Conservation (phyloP, 805 yeast genomes). For the Kluyveromyces dobzhanskii region DNA sequence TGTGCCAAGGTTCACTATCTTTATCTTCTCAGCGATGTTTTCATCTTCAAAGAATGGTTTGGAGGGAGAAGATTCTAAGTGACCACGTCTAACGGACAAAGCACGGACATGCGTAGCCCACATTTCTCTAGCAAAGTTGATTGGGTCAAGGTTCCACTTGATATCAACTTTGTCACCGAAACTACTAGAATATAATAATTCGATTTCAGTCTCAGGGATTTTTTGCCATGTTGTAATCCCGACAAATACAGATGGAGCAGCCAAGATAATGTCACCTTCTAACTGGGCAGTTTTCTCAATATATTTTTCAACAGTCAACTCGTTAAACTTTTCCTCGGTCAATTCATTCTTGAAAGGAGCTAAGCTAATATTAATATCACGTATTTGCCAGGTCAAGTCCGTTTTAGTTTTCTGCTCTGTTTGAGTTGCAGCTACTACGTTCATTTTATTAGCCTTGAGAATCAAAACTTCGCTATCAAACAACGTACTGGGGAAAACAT, state of each 20-base stretch:
- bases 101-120: conserved; percentile 79
- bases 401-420: conserved; percentile 37
- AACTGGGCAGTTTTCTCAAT: conserved; percentile 48
- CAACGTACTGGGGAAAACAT: conserved; percentile 76
- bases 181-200: conserved; percentile 58
- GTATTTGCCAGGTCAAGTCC: conserved; percentile 49
- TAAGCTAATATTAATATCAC: conserved; percentile 58
- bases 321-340: conserved; percentile 39
- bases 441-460: conserved; percentile 44
- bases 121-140: conserved; percentile 87
- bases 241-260: conserved; percentile 67
- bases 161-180: conserved; percentile 89
- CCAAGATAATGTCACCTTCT: conserved; percentile 71
- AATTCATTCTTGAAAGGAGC: conserved; percentile 47
- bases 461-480: conserved; percentile 70
- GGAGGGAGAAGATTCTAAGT: conserved; percentile 20
- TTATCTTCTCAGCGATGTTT: conserved; percentile 34
- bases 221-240: conserved; percentile 70
- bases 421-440: conserved; percentile 40
- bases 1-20: conserved; percentile 33
- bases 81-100: conserved; percentile 49
- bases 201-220: conserved; percentile 43
- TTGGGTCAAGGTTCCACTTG: conserved; percentile 89
- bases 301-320: conserved; percentile 46
- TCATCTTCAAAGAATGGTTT: conserved; percentile 24